phyloP scores from a whole-genome alignment of 2,329 filamentous ascomycete genomes.

The Stagonosporopsis chrysanthemi region DNA sequence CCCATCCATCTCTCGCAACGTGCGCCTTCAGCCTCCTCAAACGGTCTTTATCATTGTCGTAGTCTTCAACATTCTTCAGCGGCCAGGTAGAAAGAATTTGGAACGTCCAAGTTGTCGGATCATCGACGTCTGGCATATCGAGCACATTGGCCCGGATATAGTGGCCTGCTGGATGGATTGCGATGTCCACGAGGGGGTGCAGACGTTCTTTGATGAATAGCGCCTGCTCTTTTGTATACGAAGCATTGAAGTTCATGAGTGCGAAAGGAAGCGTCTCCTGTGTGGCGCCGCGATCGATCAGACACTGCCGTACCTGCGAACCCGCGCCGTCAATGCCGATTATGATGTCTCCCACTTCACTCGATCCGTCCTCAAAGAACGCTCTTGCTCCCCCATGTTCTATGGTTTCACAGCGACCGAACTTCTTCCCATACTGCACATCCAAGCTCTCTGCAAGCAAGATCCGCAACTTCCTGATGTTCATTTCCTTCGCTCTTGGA shows the following conservation, averaged over 20 bases:
- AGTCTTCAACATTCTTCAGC: conserved; percentile 35
- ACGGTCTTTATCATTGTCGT: conserved; percentile 36
- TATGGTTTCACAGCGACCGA: conserved; percentile 24
- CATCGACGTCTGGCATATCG: conserved; percentile 41
- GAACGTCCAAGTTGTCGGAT: conserved; percentile 47
- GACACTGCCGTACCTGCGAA: conserved; percentile 36
- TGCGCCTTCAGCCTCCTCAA: conserved; percentile 39
- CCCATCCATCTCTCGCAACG: conserved; percentile 38
- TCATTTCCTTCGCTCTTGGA: conserved; percentile 43
- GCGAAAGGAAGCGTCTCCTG: conserved; percentile 39
- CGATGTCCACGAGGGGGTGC: conserved; percentile 43
- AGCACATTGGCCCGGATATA: conserved; percentile 43
- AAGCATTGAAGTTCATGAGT: conserved; percentile 42
- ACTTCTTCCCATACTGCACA: conserved; percentile 39
- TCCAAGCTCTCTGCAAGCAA: conserved; percentile 47
- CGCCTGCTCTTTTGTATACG: conserved; percentile 36
- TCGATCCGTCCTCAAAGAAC: conserved; percentile 36
- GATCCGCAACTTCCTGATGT: conserved; percentile 48
- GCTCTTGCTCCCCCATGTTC: conserved; percentile 37
- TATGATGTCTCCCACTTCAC: conserved; percentile 29
- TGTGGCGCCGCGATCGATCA: conserved; percentile 28
- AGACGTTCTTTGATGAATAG: conserved; percentile 34
- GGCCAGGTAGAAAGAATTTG: conserved; percentile 45
- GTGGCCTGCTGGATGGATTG: conserved; percentile 42
- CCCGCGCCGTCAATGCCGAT: conserved; percentile 41